Conservation (phyloP, 352 stramenopile species). For the Pythium dissotocum region DNA sequence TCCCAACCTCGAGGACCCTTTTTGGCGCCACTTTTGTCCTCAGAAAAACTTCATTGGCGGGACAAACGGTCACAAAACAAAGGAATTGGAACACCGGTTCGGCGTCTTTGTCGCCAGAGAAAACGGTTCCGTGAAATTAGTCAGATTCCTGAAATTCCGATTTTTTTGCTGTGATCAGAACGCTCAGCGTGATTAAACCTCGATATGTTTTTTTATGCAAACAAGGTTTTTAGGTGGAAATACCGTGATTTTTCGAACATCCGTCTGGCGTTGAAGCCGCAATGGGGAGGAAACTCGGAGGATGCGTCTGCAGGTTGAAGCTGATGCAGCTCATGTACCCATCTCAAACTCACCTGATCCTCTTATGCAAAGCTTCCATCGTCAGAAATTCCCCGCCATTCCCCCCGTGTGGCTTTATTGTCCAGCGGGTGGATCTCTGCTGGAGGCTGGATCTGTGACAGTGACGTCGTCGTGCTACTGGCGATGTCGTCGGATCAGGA, state of each 20-base stretch:
- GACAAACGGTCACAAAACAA: background rate
- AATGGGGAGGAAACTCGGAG: background rate
- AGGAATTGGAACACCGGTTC: background rate
- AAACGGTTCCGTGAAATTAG: background rate
- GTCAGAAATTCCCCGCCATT: background rate
- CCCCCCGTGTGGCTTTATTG: background rate
- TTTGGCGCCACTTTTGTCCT: background rate
- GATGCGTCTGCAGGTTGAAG: constrained; percentile 2
- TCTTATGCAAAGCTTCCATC: background rate
- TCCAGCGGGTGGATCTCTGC: background rate
- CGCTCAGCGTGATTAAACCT: background rate
- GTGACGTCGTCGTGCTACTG: background rate
- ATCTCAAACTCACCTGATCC: background rate
- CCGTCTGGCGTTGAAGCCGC: background rate
- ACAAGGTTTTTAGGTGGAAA: constrained; percentile 1
- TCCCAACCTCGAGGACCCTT: background rate
- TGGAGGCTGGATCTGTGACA: background rate
- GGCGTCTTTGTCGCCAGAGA: background rate
- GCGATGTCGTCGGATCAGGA: background rate
- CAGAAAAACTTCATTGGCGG: background rate
- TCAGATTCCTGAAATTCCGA: constrained; percentile 1
- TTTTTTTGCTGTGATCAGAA: background rate
- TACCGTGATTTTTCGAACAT: constrained; percentile 1
- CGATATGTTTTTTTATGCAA: background rate
- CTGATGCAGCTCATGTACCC: background rate